Percentiles rank a stretch among this genome's conserved stretches.
Conservation (phyloP, 768 basidiomycete species). For the Tulasnella sp. region DNA sequence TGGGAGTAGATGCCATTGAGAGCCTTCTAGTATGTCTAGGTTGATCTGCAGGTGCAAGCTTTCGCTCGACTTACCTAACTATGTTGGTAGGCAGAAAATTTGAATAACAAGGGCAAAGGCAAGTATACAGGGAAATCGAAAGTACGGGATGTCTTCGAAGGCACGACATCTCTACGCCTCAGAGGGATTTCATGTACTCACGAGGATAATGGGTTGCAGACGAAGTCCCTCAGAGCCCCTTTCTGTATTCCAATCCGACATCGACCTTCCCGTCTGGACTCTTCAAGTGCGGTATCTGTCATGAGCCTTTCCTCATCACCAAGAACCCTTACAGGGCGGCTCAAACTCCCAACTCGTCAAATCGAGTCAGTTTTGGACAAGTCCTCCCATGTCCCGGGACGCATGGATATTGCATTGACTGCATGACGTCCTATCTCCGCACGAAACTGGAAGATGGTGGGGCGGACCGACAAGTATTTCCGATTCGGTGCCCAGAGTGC, state of each 20-base stretch:
- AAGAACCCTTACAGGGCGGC: neutral
- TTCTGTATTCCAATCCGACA: neutral
- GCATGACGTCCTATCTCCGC: neutral
- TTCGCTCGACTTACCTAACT: too few species aligned
- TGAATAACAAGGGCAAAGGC: too few species aligned
- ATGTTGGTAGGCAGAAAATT: too few species aligned
- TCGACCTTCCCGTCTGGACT: neutral
- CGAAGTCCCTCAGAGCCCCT: neutral
- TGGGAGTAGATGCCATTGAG: too few species aligned
- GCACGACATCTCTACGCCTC: too few species aligned
- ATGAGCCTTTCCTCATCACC: neutral
- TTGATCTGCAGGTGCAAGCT: too few species aligned
- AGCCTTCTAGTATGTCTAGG: too few species aligned
- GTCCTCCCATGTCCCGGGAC: neutral
- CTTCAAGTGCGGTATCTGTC: constrained; percentile 3
- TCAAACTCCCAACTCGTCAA: neutral
- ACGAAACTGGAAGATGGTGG: neutral
- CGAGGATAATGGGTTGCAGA: neutral
- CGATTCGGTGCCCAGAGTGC: constrained; percentile 11
- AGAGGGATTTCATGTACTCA: neutral
- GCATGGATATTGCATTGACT: neutral
- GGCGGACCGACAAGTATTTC: neutral
- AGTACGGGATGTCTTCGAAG: neutral
- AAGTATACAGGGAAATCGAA: neutral
- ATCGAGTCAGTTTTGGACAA: neutral